Evolutionary conservation across 805 yeast species (phyloP), one percentile per base, ranked within the genome.

Genomic region (Schwanniomyces yamadae): DNA sequence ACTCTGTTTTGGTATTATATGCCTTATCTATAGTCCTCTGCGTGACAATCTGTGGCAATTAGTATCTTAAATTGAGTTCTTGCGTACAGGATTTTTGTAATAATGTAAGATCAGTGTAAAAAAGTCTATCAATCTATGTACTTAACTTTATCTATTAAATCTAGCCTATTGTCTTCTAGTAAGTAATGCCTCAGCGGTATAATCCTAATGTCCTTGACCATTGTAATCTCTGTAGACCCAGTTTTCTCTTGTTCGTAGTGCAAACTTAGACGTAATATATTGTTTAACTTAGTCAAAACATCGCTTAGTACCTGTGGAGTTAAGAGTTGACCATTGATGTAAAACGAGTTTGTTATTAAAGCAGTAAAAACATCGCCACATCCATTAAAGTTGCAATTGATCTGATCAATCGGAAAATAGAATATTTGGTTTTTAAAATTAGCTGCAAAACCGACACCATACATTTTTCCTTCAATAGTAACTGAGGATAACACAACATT

Each of bases 351-450:
- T 3, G 82, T 68, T 13, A 84, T 44, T 11, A 84, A 50, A 1
- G 82, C 88, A 3, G 80, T 66, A 54, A 84, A 82, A 12, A 84
- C 57, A 52, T 84, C 93, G 2, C 93, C 93, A 39, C 85, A 75
- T 1, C 93, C 93, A 26, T 78, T 80, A 53, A 83, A 84, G 1
- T 67, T 61, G 7, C 88, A 86, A 14, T 73, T 61, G 9, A 84
- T 74, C 45, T 63, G 59, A 4, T 69, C 63, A 2, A 80, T 71
- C 16, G 67, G 65, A 30, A 68, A 62, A 26, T 58, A 55, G 34
- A 70, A 69, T 4, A 51, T 35, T 12, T 36, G 26, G 11, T 38
- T 18, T 2, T 22, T 16, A 6, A 36, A 26, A 11, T 37, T 24
- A 6, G 39, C 27, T 9, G 49, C 33, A 36, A 39, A 49, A 14